A percentile compares a stretch with the other conserved stretches of the same genome.
Evolutionary conservation across 164 flowering plant species (phyloP).

Genomic region (Vitis amurensis): DNA sequence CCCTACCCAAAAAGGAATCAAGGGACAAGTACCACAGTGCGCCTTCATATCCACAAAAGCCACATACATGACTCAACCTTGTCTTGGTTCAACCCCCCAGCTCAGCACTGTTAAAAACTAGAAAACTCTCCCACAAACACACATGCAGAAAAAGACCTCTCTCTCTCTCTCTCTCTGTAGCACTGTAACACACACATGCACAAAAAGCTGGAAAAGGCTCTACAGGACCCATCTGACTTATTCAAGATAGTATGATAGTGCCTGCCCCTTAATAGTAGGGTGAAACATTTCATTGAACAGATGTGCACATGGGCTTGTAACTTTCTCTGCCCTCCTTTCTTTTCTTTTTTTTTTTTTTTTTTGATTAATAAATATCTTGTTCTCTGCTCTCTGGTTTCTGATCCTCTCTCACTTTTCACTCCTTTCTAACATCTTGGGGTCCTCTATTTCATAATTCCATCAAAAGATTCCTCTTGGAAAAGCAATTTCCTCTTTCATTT

Average conservation of each 20-base stretch:
- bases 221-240: neutral
- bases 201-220: neutral
- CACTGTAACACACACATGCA: neutral
- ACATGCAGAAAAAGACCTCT: neutral
- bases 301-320: neutral
- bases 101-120: too few species aligned
- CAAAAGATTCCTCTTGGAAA: neutral
- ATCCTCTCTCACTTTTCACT: neutral
- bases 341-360: neutral
- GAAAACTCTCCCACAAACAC: too few species aligned
- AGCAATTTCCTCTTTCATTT: neutral
- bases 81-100: too few species aligned
- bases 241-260: neutral
- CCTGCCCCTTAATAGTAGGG: neutral
- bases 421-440: neutral
- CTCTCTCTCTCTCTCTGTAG: neutral
- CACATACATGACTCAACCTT: neutral
- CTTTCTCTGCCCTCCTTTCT: neutral
- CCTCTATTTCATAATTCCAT: neutral
- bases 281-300: constrained; percentile 1
- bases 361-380: neutral
- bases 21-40: constrained; percentile 11
- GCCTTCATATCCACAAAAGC: constrained; percentile 15
- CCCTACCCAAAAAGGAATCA: too few species aligned
- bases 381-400: neutral